A percentile compares a stretch with the other conserved stretches of the same genome.
These are phyloP conservation scores for Psidium friedrichsthalianum DNA, from an alignment of 345 rosid genomes.

Conservation along the genomic window DNA sequence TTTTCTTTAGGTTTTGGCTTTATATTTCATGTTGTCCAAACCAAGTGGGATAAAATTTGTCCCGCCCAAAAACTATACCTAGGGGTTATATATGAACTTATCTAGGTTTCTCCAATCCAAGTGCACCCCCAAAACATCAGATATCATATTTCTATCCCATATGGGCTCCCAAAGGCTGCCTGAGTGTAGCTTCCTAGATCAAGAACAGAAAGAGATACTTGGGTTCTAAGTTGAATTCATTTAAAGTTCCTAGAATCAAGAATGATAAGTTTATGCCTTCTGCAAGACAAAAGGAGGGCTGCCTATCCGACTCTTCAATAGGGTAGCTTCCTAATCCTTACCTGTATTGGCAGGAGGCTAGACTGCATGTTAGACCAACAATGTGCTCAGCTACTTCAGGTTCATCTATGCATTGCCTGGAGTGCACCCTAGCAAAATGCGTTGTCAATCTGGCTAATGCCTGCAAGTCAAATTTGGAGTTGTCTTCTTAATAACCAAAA, in stretches of 20 bases:
- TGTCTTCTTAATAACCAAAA: not conserved
- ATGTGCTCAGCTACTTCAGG: conserved; percentile 90
- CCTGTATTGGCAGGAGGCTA: conserved; percentile 89
- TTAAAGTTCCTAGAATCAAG: not conserved
- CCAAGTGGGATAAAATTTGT: not conserved
- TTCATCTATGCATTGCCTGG: conserved; percentile 83
- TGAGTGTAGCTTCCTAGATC: not conserved
- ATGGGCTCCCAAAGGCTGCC: not conserved
- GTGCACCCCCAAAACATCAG: not conserved
- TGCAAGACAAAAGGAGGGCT: not conserved
- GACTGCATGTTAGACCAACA: conserved; percentile 70
- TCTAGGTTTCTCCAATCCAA: not conserved
- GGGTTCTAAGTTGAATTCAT: not conserved
- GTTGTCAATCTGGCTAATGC: conserved; percentile 66
- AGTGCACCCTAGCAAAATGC: conserved; percentile 57
- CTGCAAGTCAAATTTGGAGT: conserved; percentile 18
- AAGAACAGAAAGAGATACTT: not conserved
- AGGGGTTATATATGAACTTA: not conserved
- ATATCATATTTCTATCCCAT: not conserved
- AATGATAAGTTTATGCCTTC: not conserved
- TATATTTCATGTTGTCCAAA: not conserved
- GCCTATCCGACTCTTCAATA: not conserved
- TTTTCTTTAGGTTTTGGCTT: not conserved
- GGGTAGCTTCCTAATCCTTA: not conserved
- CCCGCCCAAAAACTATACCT: not conserved